Evolutionary conservation across 257 asterid genomes (phyloP).

Genomic region (Solanum medicagineum): DNA sequence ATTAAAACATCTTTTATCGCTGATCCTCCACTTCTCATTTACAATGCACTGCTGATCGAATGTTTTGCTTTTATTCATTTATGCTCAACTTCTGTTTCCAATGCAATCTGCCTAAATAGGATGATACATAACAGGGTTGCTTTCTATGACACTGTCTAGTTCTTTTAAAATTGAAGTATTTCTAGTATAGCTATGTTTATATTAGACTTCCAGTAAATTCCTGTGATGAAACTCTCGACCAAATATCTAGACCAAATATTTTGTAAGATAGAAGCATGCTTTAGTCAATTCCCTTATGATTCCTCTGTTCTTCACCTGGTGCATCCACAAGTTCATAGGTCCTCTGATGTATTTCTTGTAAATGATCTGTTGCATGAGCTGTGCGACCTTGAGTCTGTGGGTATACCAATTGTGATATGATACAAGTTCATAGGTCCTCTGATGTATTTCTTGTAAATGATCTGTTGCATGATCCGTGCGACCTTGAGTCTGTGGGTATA

Average conservation of each 20-base stretch:
- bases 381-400: background rate
- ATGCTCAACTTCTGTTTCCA: background rate
- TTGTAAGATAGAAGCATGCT: background rate
- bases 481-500: background rate
- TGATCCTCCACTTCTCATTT: background rate
- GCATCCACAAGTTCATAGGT: background rate
- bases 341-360: background rate
- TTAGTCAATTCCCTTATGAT: background rate
- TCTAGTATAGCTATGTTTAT: background rate
- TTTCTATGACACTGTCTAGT: background rate
- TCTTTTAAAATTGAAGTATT: background rate
- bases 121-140: background rate
- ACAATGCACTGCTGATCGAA: background rate
- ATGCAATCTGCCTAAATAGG: background rate
- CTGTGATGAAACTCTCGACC: background rate
- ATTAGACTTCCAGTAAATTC: background rate
- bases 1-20: background rate
- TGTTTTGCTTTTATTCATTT: background rate
- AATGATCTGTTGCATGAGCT: background rate
- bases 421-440: background rate
- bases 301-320: background rate
- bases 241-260: background rate
- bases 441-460: background rate
- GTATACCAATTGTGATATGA: background rate
- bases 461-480: background rate